Base-by-base conservation (phyloP, 441 rosid genomes). In the Mallotus japonicus region DNA sequence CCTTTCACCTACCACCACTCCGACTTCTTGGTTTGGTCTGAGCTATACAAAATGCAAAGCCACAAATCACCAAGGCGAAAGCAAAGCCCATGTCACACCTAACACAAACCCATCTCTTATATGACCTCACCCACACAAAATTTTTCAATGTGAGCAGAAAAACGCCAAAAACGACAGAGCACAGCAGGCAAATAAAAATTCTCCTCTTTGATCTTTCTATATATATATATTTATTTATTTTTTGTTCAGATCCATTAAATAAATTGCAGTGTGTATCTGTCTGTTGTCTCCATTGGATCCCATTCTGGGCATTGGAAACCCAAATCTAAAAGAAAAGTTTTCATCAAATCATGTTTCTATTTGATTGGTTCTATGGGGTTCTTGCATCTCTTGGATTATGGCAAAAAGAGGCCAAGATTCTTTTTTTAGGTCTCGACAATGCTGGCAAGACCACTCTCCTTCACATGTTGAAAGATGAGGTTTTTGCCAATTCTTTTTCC, bases 381-480 rank as follows among this genome's bases (percentile, higher is more conserved):
- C 87, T 92, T 62, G 88, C 93, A 24, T 90, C 96, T 54, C 89
- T 90, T 24, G 97, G 97, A 49, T 76, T 92, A 34, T 90, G 93
- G 97, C 96, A 92, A 70, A 92, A 92, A 51, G 97, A 92, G 81
- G 97, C 97, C 53, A 92, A 92, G 91, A 92, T 90, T 82, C 84
- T 92, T 79, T 92, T 92, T 75, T 78, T 92, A 47, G 97, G 96
- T 22, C 95, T 92, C 58, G 97, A 92, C 75, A 92, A 92, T 75
- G 95, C 97, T 59, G 97, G 97, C 32, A 92, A 92, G 81, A 92
- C 97, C 49, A 92, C 97, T 66, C 83, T 92, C 81, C 97, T 92
- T 74, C 97, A 92, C 81, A 92, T 92, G 97, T 79, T 92, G 84
- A 92, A 88, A 75, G 97, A 92, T 64, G 93, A 92, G 97, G 97